phyloP scores from a whole-genome alignment of 768 basidiomycete species.

The Lanmaoa rubissima region DNA sequence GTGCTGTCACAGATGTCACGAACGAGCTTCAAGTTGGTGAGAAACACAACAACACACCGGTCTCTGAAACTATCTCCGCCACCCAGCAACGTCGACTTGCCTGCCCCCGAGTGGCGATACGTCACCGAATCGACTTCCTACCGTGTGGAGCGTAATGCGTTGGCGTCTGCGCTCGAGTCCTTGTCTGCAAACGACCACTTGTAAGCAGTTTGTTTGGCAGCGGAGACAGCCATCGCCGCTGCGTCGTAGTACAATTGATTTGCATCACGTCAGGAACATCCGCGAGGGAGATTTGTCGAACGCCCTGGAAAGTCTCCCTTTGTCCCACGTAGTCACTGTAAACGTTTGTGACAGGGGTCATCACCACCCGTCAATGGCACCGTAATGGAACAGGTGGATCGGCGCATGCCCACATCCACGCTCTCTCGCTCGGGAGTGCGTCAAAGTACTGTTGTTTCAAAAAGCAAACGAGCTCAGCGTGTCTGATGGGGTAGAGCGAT shows the following conservation, averaged over 20 bases:
- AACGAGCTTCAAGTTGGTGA: not conserved
- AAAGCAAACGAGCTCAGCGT: not conserved
- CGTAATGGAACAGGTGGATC: not conserved
- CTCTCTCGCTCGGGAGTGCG: not conserved
- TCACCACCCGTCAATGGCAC: not conserved
- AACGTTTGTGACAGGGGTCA: not conserved
- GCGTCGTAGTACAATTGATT: no score
- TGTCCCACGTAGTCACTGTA: no score
- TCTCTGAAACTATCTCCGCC: conserved; percentile 81
- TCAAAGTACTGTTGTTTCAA: conserved; percentile 1
- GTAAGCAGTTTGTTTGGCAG: not conserved
- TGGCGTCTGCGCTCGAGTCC: conserved; percentile 52
- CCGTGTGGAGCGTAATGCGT: conserved; percentile 57
- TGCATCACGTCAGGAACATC: no score
- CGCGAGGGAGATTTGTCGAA: no score
- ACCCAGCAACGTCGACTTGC: conserved; percentile 78
- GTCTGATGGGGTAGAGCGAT: not conserved
- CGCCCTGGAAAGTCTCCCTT: no score
- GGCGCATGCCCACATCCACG: not conserved
- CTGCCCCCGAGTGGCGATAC: conserved; percentile 43
- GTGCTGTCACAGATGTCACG: conserved; percentile 45
- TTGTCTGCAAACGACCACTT: conserved; percentile 87
- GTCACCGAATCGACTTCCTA: conserved; percentile 54
- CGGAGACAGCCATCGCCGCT: no score
- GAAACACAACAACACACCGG: conserved; percentile 46